These are phyloP conservation scores for Arthrobotrys pseudoclavata DNA, from an alignment of 2,329 filamentous ascomycete genomes.

Conservation along the genomic window DNA sequence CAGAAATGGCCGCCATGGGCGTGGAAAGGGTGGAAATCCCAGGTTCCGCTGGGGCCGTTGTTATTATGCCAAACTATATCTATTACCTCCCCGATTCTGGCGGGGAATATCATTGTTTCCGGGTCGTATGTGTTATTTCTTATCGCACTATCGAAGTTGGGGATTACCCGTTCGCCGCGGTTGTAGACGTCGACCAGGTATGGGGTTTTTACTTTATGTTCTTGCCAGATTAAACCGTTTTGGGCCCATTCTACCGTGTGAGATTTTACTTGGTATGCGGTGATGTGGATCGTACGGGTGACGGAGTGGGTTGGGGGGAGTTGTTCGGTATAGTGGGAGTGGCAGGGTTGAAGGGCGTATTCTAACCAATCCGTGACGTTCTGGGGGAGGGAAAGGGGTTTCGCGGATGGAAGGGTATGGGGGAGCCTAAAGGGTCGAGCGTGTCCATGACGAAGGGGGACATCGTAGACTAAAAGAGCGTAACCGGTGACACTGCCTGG, in stretches of 20 bases:
- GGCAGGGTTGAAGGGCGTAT: conserved; percentile 68
- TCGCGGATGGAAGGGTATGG: conserved; percentile 63
- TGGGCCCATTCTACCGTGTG: conserved; percentile 65
- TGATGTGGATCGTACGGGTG: conserved; percentile 70
- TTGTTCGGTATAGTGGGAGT: conserved; percentile 62
- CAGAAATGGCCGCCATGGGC: conserved; percentile 72
- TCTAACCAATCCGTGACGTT: conserved; percentile 68
- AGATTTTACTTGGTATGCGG: conserved; percentile 67
- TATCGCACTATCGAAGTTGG: conserved; percentile 70
- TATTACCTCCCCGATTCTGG: conserved; percentile 72
- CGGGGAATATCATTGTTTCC: conserved; percentile 69
- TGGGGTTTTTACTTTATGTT: conserved; percentile 66
- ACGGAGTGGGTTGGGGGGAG: conserved; percentile 69
- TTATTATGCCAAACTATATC: conserved; percentile 71
- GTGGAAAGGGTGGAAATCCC: conserved; percentile 72
- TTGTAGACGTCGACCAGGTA: conserved; percentile 72
- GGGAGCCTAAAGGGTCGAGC: conserved; percentile 48
- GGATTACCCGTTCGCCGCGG: conserved; percentile 68
- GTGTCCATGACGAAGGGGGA: conserved; percentile 8
- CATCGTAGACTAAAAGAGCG: conserved; percentile 69
- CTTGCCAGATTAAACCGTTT: conserved; percentile 69
- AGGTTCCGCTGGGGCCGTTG: conserved; percentile 64
- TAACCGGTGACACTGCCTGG: conserved; percentile 69
- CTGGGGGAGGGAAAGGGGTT: conserved; percentile 65
- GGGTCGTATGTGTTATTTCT: conserved; percentile 72